Evolutionary conservation across 2,329 filamentous ascomycete genomes (phyloP), one percentile per base, ranked within the genome.

Genomic region (Falciphora oryzae): DNA sequence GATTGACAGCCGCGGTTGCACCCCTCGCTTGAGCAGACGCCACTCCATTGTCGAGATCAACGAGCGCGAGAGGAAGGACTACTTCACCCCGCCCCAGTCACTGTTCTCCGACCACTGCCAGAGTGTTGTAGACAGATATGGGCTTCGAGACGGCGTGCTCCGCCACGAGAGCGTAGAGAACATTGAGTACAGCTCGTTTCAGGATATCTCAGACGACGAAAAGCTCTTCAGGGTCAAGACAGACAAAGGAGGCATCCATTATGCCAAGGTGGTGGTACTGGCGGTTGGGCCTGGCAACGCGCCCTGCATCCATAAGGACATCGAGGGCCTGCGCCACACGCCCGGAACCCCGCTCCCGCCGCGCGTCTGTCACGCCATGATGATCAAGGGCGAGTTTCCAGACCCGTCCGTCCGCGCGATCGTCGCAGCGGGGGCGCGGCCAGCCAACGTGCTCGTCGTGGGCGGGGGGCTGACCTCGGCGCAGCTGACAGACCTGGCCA

Each of bases 391-490:
- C 31, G 73, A 78, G 1, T 85, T 90, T 61, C 86, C 89, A 0
- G 81, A 84, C 62, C 73, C 77, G 0, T 71, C 81, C 2, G 75
- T 92, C 0, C 74, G 75, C 25, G 69, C 74, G 0, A 86, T 85
- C 65, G 84, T 92, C 13, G 75, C 78, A 7, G 73, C 75, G 1
- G 75, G 76, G 8, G 62, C 31, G 6, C 71, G 75, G 65, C 67
- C 74, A n/a, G 91, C 88, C 0, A 87, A 88, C 66, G 74, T 93
- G 10, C 79, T 93, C 10, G 82, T 94, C 11, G 81, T 94, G 5
- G 90, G 90, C 2, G 91, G 91, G 1, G 91, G 91, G 0, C 76
- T 94, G 4, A 93, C 91, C 0, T 90, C 89, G 28, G 89, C 90
- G 0, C 91, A 94, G 72, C 79, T 93, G 25, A 81, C 86, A 0